These are phyloP conservation scores for Colletotrichum truncatum DNA, from an alignment of 2,329 filamentous ascomycete genomes.

Conservation along the genomic window DNA sequence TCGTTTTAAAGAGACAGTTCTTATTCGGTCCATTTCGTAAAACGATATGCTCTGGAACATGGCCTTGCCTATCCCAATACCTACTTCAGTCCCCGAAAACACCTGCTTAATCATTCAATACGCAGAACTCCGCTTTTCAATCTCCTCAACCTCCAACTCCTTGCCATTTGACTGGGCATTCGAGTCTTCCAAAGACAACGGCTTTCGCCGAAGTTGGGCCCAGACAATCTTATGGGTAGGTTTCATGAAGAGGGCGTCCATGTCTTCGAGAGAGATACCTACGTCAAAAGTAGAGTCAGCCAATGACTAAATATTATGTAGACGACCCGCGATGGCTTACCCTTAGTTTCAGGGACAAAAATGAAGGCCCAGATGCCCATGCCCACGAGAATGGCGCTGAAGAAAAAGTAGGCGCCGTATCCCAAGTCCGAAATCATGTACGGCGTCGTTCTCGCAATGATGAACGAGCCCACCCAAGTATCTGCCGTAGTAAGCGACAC, in stretches of 20 bases:
- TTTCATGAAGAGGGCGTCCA: constrained; percentile 48
- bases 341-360: constrained; percentile 62
- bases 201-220: constrained; percentile 27
- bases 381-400: constrained; percentile 54
- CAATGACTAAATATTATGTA: background rate
- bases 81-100: too few relatives aligned
- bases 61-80: too few relatives aligned
- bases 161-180: background rate
- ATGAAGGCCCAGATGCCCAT: constrained; percentile 57
- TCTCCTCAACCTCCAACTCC: background rate
- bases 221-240: constrained; percentile 43
- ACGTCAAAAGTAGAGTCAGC: background rate
- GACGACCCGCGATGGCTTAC: constrained; percentile 34
- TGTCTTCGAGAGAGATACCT: constrained; percentile 56
- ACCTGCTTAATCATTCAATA: too few relatives aligned
- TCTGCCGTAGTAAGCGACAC: constrained; percentile 42
- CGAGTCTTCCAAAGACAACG: background rate
- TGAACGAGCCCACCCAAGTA: constrained; percentile 49
- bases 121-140: background rate
- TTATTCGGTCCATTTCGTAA: too few relatives aligned
- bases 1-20: too few relatives aligned
- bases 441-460: constrained; percentile 47
- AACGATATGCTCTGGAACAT: too few relatives aligned
- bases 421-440: constrained; percentile 50
- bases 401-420: constrained; percentile 63